Evolutionary conservation across 192 early-diverging fungal genomes (phyloP), one percentile per base, ranked within the genome.

Genomic region (Diversispora eburnea): DNA sequence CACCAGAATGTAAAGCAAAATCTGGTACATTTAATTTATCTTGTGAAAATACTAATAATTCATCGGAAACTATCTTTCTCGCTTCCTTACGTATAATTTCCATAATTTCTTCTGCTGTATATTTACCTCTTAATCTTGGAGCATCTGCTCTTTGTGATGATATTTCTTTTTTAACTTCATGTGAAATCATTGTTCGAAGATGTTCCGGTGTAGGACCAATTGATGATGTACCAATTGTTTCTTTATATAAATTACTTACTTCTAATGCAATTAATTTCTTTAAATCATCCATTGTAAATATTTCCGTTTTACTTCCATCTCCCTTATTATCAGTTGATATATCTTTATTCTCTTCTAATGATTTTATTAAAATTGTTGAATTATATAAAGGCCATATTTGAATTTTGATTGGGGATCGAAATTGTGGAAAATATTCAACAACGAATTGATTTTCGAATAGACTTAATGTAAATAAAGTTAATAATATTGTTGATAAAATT

Each of bases 21-120:
- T 72, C 70, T 5, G 70, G 57, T 25, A 17, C n/a, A 72, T 72
- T 72, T 48, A 72, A 46, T 59, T 72, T 72, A 72, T 72, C 70
- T 49, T 72, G 70, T 60, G 70, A 72, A 61, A 60, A 72, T 10
- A 59, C 57, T 8, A 60, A 61, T 19, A 72, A 42, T 47, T 45
- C 57, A 17, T 72, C 56, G 3, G 41, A n/a, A 22, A 72, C 58
- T 0, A 59, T 25, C 9, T 72, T 60, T 60, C 46, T 45, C 12
- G 57, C 42, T 72, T 72, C 70, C 22, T 58, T 42, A 43, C 70
- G 55, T 60, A 72, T 59, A 6, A 72, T 60, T 22, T 72, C 70
- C 17, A 67, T 22, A 12, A 67, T 33, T 41, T 67, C 66, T 67
- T 48, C 48, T 17, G 6, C 57, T 59, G 10, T 9, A 8, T 25